Base-by-base conservation (phyloP, 75 land plant genomes). In the Sequoiadendron giganteum region DNA sequence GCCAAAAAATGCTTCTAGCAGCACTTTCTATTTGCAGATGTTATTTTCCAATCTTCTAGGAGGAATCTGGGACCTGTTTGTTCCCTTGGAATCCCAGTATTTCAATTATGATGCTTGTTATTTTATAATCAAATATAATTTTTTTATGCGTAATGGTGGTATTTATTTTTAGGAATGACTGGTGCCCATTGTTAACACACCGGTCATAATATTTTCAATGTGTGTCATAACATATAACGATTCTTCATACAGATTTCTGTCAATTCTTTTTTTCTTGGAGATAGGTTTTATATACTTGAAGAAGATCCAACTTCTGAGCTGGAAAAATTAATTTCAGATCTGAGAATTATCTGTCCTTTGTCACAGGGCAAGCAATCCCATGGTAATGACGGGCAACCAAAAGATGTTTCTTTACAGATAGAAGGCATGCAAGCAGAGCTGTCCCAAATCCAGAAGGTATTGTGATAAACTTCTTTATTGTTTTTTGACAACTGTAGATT, bases 401-500 rank as follows among this genome's bases (percentile, higher is more conserved):
- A 36, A 32, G 86, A 85, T 85, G 86, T 85, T 85, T 85, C 65
- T 52, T 5, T 30, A 55, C 86, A 85, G 65, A 52, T 85, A 30
- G 86, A 85, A 28, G 52, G 40, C 65, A 85, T 85, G 86, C 86
- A 85, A 36, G 65, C 58, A 52, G 86, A 85, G 86, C 86, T 85
- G 25, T 85, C 86, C 9, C 86, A 85, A 54, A 85, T 85, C 55
- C 86, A 85, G 65, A 55, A 85, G 86, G 86, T 85, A 85, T 82
- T 40, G 45, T 82, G 45, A 36, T 40, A 38, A 78, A 78, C 9
- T 19, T 61, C 28, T 61, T 61, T 5, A 61, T 25, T 61, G 4
- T 65, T 65, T 58, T 65, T 58, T 7, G 25, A 25, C n/a, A 65
- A 65, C 28, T 25, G 70, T 25, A 5, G 70, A 5, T 25, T 65